Conservation (phyloP, 768 basidiomycete species). For the Cantharellus cinnabarinus region DNA sequence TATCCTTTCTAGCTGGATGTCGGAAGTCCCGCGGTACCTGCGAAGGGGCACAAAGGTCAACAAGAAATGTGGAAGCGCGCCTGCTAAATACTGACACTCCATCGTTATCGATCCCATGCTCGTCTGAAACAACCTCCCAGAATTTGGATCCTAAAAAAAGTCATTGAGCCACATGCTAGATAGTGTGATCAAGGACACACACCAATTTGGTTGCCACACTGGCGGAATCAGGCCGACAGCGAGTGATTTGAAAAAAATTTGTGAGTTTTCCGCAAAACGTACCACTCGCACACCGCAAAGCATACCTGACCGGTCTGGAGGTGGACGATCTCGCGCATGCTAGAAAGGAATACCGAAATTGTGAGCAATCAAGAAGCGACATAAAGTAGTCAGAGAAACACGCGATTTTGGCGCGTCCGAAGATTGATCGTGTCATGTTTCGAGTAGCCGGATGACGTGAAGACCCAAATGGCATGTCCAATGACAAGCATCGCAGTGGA, state of each 20-base stretch:
- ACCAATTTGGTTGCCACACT: conserved; percentile 99
- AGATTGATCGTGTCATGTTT: not conserved
- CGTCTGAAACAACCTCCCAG: conserved; percentile 97
- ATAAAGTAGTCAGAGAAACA: not conserved
- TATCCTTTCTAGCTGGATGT: conserved; percentile 93
- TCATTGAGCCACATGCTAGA: not conserved
- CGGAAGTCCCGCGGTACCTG: conserved; percentile 74
- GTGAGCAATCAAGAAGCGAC: not conserved
- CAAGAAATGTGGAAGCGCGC: not conserved
- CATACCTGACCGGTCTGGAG: conserved; percentile 94
- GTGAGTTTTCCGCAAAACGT: too few relatives aligned
- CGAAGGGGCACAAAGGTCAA: not conserved
- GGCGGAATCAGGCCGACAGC: not conserved
- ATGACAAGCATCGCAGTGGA: too few relatives aligned
- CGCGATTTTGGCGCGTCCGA: not conserved
- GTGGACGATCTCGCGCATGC: conserved; percentile 99
- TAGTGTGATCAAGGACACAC: not conserved
- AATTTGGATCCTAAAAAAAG: conserved; percentile 58
- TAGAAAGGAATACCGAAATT: conserved; percentile 13
- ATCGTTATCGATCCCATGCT: conserved; percentile 89
- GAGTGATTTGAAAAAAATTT: not conserved
- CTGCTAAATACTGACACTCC: conserved; percentile 27
- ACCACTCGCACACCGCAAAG: conserved; percentile 1
- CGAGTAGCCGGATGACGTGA: not conserved
- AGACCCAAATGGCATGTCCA: too few relatives aligned